phyloP scores from a whole-genome alignment of 148 eudicot species.

The Rhododendron molle region DNA sequence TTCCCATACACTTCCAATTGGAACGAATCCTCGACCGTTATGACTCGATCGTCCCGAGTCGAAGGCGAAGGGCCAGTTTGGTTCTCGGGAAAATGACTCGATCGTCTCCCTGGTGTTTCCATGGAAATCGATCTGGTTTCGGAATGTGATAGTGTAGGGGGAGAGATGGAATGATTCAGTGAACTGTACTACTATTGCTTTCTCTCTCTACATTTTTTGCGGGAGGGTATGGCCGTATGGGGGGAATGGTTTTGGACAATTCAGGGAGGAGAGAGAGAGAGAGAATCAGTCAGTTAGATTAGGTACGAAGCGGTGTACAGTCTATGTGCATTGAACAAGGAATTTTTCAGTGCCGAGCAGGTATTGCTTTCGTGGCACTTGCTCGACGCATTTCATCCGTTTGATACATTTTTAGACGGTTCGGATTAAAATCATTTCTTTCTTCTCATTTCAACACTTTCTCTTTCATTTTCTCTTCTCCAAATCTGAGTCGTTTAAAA shows the following conservation, averaged over 20 bases:
- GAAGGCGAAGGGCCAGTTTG: conserved; percentile 9
- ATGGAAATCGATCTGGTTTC: neutral
- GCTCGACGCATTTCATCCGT: too few relatives aligned
- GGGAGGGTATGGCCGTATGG: neutral
- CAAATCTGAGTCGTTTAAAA: too few relatives aligned
- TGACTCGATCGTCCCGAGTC: conserved; percentile 9
- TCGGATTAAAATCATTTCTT: too few relatives aligned
- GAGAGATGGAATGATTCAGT: neutral
- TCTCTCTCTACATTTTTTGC: neutral
- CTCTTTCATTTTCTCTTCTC: too few relatives aligned
- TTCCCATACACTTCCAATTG: neutral
- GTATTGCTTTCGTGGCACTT: too few relatives aligned
- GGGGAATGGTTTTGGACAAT: neutral
- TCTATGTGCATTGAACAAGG: neutral
- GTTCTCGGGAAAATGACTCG: conserved; percentile 36
- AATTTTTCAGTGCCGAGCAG: too few relatives aligned
- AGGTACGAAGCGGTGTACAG: neutral
- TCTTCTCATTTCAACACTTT: too few relatives aligned
- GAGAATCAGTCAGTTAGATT: too few relatives aligned
- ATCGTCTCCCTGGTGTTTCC: conserved; percentile 41
- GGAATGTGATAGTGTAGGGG: neutral
- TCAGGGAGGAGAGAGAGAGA: neutral
- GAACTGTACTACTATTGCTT: neutral
- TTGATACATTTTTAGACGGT: too few relatives aligned
- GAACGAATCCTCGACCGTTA: conserved; percentile 23